These are phyloP conservation scores for Biscogniauxia marginata DNA, from an alignment of 2,329 filamentous ascomycete species.

Conservation along the genomic window DNA sequence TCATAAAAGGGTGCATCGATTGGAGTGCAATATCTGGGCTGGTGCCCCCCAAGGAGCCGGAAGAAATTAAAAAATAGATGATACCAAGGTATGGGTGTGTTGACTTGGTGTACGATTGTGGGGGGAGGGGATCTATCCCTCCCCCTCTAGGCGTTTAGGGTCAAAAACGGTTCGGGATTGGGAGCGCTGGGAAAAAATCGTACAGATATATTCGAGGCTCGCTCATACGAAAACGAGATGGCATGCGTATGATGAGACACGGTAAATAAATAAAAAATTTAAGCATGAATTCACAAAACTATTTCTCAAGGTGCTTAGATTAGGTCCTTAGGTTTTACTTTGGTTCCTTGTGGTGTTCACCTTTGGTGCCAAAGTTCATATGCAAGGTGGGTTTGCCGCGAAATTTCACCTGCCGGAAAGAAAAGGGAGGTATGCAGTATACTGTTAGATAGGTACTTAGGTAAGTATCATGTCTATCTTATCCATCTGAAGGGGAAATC, in stretches of 20 bases:
- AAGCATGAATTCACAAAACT: too few relatives aligned
- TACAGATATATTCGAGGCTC: background rate
- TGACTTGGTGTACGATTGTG: slow-evolving; percentile 16
- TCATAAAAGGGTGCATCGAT: background rate
- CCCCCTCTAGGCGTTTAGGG: slow-evolving; percentile 13
- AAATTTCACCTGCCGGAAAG: too few relatives aligned
- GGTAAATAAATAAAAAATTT: background rate
- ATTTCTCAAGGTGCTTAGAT: too few relatives aligned
- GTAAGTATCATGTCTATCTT: too few relatives aligned
- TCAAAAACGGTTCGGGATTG: background rate
- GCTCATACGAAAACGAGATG: background rate
- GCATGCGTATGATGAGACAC: background rate
- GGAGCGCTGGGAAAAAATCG: background rate
- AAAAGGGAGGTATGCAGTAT: too few relatives aligned
- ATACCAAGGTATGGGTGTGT: slow-evolving; percentile 2
- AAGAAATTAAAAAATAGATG: slow-evolving; percentile 2
- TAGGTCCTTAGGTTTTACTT: too few relatives aligned
- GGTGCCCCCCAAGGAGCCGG: background rate
- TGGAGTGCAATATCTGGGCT: background rate
- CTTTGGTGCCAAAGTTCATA: too few relatives aligned
- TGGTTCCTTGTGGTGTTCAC: too few relatives aligned
- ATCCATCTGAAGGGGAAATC: too few relatives aligned
- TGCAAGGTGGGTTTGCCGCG: too few relatives aligned
- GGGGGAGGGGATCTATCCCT: slow-evolving; percentile 2
- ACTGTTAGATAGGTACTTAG: too few relatives aligned